Conservation (phyloP, 2,329 filamentous ascomycete genomes). For the Fusarium cicatricum region DNA sequence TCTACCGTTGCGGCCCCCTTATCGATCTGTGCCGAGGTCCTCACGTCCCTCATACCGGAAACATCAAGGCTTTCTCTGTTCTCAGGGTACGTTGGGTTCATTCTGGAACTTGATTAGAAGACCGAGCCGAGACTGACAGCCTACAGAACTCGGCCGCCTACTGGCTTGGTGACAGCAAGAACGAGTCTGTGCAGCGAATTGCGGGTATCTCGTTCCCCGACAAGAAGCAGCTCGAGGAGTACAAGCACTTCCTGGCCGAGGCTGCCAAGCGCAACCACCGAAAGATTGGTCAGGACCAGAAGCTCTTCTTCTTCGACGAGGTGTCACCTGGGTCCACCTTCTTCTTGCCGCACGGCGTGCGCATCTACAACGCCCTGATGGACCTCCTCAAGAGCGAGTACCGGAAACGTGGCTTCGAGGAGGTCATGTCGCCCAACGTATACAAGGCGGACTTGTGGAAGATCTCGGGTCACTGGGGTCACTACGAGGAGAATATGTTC, state of each 20-base stretch:
- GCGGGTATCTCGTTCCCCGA: constrained; percentile 96
- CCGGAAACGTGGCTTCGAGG: constrained; percentile 91
- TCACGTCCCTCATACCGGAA: constrained; percentile 89
- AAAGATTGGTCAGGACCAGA: constrained; percentile 92
- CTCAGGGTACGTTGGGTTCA: constrained; percentile 68
- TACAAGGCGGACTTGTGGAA: constrained; percentile 95
- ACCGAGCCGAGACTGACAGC: constrained; percentile 39
- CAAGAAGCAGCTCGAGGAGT: constrained; percentile 92
- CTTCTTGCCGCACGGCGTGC: constrained; percentile 89
- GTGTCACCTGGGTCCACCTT: constrained; percentile 93
- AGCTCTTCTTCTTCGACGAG: constrained; percentile 97
- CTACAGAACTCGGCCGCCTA: constrained; percentile 77
- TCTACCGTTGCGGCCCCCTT: constrained; percentile 91
- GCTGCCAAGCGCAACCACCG: constrained; percentile 97
- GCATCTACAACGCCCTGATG: constrained; percentile 91
- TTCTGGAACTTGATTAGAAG: too few relatives aligned
- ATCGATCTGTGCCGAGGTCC: constrained; percentile 97
- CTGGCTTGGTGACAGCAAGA: constrained; percentile 91
- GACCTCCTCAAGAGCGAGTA: constrained; percentile 86
- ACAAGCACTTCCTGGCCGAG: constrained; percentile 95
- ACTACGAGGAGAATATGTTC: constrained; percentile 89
- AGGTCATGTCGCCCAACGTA: constrained; percentile 95
- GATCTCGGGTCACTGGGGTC: constrained; percentile 90
- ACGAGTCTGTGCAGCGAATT: constrained; percentile 95
- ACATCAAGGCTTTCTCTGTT: constrained; percentile 94